These are phyloP conservation scores for Echinosophora koreensis DNA, from an alignment of 306 rosid species.

Conservation along the genomic window DNA sequence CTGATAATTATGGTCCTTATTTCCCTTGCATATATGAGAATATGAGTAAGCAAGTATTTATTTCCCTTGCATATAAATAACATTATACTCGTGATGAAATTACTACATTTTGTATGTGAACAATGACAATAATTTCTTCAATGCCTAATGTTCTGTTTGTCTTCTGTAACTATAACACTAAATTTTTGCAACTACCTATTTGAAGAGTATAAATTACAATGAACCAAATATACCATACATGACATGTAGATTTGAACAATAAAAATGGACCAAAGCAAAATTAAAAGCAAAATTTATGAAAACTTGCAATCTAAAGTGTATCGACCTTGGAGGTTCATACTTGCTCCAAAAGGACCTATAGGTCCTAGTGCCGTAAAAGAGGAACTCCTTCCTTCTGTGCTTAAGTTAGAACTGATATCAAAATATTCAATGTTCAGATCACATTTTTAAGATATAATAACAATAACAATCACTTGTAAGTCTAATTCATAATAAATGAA, in stretches of 20 bases:
- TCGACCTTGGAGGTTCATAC: conserved; percentile 50
- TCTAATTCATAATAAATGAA: conserved; percentile 16
- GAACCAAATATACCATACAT: conserved; percentile 11
- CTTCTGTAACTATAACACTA: not conserved
- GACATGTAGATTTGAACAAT: not conserved
- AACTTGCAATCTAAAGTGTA: no score
- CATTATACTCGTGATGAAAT: not conserved
- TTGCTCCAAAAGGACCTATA: conserved; percentile 53
- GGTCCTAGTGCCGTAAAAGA: conserved; percentile 66
- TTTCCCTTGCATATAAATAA: not conserved
- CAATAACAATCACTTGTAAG: not conserved
- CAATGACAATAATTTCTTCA: conserved; percentile 1
- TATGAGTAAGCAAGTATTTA: not conserved
- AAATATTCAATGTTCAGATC: conserved; percentile 37
- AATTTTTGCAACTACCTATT: conserved; percentile 6
- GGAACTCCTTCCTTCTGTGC: conserved; percentile 51
- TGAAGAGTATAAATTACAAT: conserved; percentile 21
- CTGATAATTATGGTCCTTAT: not conserved
- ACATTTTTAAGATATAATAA: not conserved
- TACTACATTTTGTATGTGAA: not conserved
- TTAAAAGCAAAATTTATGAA: conserved; percentile 27
- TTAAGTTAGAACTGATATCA: conserved; percentile 67
- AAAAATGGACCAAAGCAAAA: not conserved
- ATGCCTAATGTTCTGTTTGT: conserved; percentile 2
- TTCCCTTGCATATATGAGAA: not conserved